Percentiles rank a stretch among this genome's conserved stretches.
These are phyloP conservation scores for Candida sp. DNA, from an alignment of 1,139 yeast species.

Conservation along the genomic window DNA sequence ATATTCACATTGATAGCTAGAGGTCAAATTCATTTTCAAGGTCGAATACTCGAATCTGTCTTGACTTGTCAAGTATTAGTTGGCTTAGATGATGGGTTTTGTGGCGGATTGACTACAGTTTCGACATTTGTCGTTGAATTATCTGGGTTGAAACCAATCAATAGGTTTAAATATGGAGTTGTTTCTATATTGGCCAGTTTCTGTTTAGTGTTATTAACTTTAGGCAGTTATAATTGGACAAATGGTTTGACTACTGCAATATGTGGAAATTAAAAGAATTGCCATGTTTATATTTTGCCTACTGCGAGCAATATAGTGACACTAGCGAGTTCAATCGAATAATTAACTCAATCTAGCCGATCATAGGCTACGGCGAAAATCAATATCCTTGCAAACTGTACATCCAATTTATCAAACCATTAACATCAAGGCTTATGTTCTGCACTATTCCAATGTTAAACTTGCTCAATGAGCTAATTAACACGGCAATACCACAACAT, in stretches of 20 bases:
- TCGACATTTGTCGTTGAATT: slow-evolving; percentile 76
- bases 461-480: too few species aligned
- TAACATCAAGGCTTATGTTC: too few species aligned
- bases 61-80: slow-evolving; percentile 49
- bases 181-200: slow-evolving; percentile 37
- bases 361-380: too few species aligned
- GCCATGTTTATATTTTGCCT: too few species aligned
- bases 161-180: slow-evolving; percentile 39
- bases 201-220: slow-evolving; percentile 35
- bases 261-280: slow-evolving; percentile 10
- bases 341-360: too few species aligned
- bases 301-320: too few species aligned
- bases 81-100: slow-evolving; percentile 68
- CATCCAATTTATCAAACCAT: too few species aligned
- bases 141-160: slow-evolving; percentile 26
- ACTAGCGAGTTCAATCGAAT: too few species aligned
- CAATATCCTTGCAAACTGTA: too few species aligned
- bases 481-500: too few species aligned
- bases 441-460: too few species aligned
- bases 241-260: slow-evolving; percentile 31
- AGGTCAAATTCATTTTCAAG: slow-evolving; percentile 28
- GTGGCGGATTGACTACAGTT: slow-evolving; percentile 76
- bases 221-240: slow-evolving; percentile 57
- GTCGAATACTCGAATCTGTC: slow-evolving; percentile 25
- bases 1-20: slow-evolving; percentile 48